Evolutionary conservation across 768 basidiomycete genomes (phyloP), one percentile per base, ranked within the genome.

Genomic region (Leccinum disarticulatum): DNA sequence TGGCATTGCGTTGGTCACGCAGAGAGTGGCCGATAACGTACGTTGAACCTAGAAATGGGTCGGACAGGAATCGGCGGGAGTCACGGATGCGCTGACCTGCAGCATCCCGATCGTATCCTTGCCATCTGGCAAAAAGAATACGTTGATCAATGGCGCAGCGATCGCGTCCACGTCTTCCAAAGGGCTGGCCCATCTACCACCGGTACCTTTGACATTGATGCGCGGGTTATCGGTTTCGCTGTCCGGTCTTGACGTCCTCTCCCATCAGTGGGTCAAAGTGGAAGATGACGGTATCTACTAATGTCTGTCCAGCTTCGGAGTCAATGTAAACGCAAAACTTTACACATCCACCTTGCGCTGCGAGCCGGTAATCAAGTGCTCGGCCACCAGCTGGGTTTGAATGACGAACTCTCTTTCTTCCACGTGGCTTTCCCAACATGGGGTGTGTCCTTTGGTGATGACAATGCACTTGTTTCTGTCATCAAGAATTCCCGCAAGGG

Each of bases 191-290:
- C 73, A 63, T 58, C 58, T 68, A 1, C 57, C 59, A 53, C 54
- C 54, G 4, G 33, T 35, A 33, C 27, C 46, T 33, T 56, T 63
- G 11, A 62, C 47, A 35, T 61, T 52, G 31, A 50, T 4, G 9
- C 3, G 53, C 11, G 33, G 30, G n/a, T 46, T 46, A 6, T 49
- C 19, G 6, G 48, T 15, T 25, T 60, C 57, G 15, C 11, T 28
- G 2, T 30, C 53, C 56, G 13, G 69, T 74, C 54, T 66, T 67
- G 6, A 74, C 72, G 55, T 90, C 85, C n/a, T 80, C 79, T n/a
- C 91, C 91, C 0, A 87, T 93, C n/a, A 91, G 65, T 1, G 90
- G 87, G 62, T 93, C 81, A 33, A 94, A 74, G 54, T 91, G 88
- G 77, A 90, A 92, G 11, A 90, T 55, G 2, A 91, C 88, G 0